Conservation (phyloP, 768 basidiomycete species). For the Tylopilus balloui region DNA sequence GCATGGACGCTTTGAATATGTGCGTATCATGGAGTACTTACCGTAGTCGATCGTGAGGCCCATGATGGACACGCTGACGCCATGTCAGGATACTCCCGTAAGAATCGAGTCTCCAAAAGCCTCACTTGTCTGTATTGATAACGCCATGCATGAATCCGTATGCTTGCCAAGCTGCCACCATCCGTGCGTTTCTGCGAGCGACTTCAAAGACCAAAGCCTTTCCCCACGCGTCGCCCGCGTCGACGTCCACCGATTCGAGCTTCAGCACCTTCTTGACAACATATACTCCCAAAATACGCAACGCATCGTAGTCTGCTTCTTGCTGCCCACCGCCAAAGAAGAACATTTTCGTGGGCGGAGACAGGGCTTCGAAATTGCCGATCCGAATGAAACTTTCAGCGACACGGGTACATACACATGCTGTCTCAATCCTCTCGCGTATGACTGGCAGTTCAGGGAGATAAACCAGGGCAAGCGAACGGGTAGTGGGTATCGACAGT, state of each 20-base stretch:
- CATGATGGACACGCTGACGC: conserved; percentile 61
- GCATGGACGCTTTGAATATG: not conserved
- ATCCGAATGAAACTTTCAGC: conserved; percentile 91
- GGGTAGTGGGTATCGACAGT: conserved; percentile 81
- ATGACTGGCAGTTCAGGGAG: conserved; percentile 69
- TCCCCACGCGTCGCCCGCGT: conserved; percentile 60
- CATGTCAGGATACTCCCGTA: conserved; percentile 4
- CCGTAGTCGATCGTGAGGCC: conserved; percentile 79
- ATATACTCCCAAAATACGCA: conserved; percentile 76
- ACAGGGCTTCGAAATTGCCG: conserved; percentile 85
- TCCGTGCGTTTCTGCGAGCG: conserved; percentile 79
- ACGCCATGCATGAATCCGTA: conserved; percentile 96
- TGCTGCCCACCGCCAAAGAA: conserved; percentile 80
- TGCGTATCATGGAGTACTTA: conserved; percentile 15
- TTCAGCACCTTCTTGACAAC: conserved; percentile 58
- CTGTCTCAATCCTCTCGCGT: conserved; percentile 70
- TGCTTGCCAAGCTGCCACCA: conserved; percentile 95
- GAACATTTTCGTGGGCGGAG: conserved; percentile 56
- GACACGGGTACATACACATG: conserved; percentile 72
- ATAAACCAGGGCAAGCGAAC: conserved; percentile 75
- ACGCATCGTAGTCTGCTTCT: conserved; percentile 64
- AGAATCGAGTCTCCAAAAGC: not conserved
- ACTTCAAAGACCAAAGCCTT: conserved; percentile 70
- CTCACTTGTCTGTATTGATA: conserved; percentile 94
- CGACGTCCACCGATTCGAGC: conserved; percentile 36